phyloP scores from a whole-genome alignment of 805 yeast genomes.

The Yamadazyma takamatsuzukensis region DNA sequence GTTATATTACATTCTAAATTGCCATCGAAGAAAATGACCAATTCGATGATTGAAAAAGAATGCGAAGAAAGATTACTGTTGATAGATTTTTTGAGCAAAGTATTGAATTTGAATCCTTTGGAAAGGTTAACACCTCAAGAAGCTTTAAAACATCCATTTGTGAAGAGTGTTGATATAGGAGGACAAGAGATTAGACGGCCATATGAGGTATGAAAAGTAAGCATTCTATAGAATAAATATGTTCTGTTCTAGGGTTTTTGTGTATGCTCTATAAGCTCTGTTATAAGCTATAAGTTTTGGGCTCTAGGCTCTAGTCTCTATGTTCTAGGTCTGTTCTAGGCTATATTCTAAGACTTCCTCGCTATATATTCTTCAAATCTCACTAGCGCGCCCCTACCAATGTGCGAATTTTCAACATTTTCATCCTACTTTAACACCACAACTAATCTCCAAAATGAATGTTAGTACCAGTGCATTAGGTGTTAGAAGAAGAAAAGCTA shows the following conservation, averaged over 20 bases:
- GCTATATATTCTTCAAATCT: too few species aligned
- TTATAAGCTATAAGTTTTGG: too few species aligned
- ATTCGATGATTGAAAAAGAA: constrained; percentile 60
- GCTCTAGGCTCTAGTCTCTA: too few species aligned
- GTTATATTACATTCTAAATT: constrained; percentile 73
- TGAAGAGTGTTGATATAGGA: constrained; percentile 31
- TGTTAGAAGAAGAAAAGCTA: constrained; percentile 68
- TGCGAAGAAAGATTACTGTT: constrained; percentile 66
- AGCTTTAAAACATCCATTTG: constrained; percentile 87
- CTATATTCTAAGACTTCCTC: too few species aligned
- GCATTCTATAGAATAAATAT: too few species aligned
- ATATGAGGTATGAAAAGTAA: too few species aligned
- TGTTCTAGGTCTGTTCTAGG: too few species aligned
- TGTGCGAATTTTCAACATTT: too few species aligned
- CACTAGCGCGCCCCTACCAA: constrained; percentile 3
- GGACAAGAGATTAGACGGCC: too few species aligned
- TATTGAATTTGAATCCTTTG: constrained; percentile 81
- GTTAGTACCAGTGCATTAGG: constrained; percentile 86
- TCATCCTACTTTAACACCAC: too few species aligned
- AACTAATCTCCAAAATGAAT: constrained; percentile 76
- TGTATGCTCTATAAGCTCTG: too few species aligned
- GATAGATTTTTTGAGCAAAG: constrained; percentile 73
- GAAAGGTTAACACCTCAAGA: constrained; percentile 98
- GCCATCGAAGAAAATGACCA: constrained; percentile 56
- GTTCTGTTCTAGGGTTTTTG: too few species aligned